Base-by-base conservation (phyloP, 352 stramenopile species). In the Globisporangium camurandrum region DNA sequence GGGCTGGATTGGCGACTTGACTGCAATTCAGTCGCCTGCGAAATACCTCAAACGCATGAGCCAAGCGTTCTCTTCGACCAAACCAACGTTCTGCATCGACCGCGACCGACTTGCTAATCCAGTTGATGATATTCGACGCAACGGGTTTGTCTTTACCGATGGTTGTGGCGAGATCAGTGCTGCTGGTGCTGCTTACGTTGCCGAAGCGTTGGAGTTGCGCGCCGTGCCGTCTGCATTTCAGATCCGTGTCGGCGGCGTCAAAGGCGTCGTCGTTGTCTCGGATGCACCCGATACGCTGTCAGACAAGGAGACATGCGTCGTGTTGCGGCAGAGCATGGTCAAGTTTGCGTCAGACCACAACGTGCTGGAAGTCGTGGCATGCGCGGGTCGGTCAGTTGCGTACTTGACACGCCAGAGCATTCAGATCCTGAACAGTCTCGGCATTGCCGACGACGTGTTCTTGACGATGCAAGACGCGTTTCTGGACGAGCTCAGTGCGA, bases 391-490 rank as follows among this genome's bases (percentile, higher is more conserved):
- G 23, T 91, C 80, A 7, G 48, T 77, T 8, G 77, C 75, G 9
- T 89, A 82, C 49, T 57, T 93, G 31, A 90, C 73, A 14, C 69
- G 79, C 3, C 80, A 93, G 54, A 89, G 81, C 45, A 84, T 93
- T 19, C 38, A 75, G 31, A 76, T 93, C 31, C 54, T 92, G 33
- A 84, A 66, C 48, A 72, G 71, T 19, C 49, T 88, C 22, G 73
- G 75, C 0, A 80, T 93, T 20, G 40, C 48, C 4, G 76, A 89
- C 31, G 57, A 69, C 20, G 56, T 77, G 5, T 88, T 93, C 20
- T 46, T 90, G 55, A 54, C 59, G 36, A 71, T 93, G 54, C 80
- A 90, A 44, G 76, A 92, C 23, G 66, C 80, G 2, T 90, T 73
- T 56, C 50, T 93, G 27, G 60, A 64, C 7, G 69, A 72, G 8